Conservation (phyloP, 75 land plant species). For the Pinus tabuliformis region DNA sequence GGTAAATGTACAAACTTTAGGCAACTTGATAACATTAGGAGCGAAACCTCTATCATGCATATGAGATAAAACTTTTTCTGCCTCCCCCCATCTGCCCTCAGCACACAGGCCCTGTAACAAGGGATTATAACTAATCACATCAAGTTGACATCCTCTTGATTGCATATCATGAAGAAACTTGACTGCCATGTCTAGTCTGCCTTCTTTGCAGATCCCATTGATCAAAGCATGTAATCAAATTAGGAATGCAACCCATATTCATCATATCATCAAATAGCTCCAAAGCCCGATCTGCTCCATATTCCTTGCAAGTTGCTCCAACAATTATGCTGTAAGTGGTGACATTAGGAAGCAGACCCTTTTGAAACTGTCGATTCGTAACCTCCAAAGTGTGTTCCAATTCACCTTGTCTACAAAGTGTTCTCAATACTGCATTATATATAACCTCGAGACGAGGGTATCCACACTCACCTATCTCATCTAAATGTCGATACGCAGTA, state of each 20-base stretch:
- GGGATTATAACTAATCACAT: conserved; percentile 51
- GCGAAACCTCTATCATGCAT: conserved; percentile 46
- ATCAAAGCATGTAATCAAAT: conserved; percentile 50
- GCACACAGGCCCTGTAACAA: conserved; percentile 50
- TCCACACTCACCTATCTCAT: too few relatives aligned
- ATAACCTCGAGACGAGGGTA: too few relatives aligned
- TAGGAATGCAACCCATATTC: conserved; percentile 51
- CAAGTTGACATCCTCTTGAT: conserved; percentile 46
- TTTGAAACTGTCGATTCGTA: conserved; percentile 25
- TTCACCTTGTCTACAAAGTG: conserved; percentile 26
- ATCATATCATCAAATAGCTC: conserved; percentile 63
- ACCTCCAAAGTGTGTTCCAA: conserved; percentile 50
- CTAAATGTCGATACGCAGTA: too few relatives aligned
- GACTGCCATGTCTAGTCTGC: conserved; percentile 46
- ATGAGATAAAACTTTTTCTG: conserved; percentile 38
- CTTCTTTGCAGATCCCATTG: conserved; percentile 58
- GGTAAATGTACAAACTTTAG: too few relatives aligned
- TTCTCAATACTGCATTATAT: too few relatives aligned
- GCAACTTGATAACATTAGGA: conserved; percentile 57
- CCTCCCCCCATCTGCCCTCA: conserved; percentile 56
- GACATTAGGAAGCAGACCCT: conserved; percentile 51
- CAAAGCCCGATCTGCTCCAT: conserved; percentile 45
- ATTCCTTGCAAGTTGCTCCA: conserved; percentile 42
- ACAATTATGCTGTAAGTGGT: conserved; percentile 57
- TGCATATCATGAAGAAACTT: conserved; percentile 34